These are phyloP conservation scores for Rhodosporidiobolus sp. DNA, from an alignment of 768 basidiomycete species.

Conservation along the genomic window DNA sequence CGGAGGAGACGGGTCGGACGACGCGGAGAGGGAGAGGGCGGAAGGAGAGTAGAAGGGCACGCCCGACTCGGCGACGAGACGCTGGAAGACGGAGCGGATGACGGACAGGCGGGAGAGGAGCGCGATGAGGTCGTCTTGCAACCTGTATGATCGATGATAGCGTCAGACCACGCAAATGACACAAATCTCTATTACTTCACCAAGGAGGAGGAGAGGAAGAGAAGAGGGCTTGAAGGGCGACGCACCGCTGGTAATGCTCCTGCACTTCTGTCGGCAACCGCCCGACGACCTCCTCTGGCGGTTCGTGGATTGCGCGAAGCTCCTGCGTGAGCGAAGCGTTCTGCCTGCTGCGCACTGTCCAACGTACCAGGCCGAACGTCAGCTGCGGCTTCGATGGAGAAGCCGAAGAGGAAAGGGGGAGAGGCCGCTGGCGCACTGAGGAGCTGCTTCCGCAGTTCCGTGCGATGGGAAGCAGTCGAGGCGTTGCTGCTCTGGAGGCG, in stretches of 20 bases:
- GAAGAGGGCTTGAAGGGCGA: too few species aligned
- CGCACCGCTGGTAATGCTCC: not conserved
- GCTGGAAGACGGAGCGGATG: conserved; percentile 3
- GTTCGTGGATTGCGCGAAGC: not conserved
- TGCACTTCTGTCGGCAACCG: not conserved
- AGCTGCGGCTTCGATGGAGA: not conserved
- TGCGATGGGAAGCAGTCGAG: not conserved
- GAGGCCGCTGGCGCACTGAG: conserved; percentile 2
- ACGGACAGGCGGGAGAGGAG: not conserved
- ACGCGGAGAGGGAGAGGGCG: too few species aligned
- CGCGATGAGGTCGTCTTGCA: not conserved
- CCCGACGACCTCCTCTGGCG: not conserved
- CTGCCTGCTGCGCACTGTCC: not conserved
- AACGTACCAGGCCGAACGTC: too few species aligned
- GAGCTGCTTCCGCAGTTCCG: not conserved
- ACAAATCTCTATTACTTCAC: not conserved
- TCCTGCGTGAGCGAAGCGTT: not conserved
- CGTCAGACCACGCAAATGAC: too few species aligned
- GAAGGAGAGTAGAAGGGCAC: not conserved
- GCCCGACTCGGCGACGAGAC: conserved; percentile 11
- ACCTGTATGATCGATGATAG: not conserved
- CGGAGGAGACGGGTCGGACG: not conserved
- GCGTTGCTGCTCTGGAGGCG: not conserved
- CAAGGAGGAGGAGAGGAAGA: too few species aligned
- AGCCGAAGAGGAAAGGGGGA: not conserved